These are phyloP conservation scores for Fusarium sp. DNA, from an alignment of 2,329 filamentous ascomycete genomes.

Conservation along the genomic window DNA sequence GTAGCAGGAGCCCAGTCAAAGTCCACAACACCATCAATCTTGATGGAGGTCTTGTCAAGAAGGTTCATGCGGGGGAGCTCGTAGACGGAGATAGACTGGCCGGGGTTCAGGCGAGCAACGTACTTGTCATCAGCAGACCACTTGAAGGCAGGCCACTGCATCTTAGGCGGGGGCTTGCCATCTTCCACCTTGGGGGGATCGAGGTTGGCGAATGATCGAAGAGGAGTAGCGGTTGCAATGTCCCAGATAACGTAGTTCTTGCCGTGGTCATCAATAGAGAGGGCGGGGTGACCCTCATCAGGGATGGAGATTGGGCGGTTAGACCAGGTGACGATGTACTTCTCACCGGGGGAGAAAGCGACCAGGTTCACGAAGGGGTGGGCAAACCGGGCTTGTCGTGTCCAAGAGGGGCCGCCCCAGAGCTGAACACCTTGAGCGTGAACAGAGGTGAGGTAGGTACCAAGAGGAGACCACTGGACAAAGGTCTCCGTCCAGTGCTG, in stretches of 20 bases:
- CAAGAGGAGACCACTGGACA: constrained; percentile 96
- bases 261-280: constrained; percentile 93
- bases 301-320: constrained; percentile 93
- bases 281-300: constrained; percentile 85
- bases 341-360: constrained; percentile 94
- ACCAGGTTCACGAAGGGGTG: constrained; percentile 97
- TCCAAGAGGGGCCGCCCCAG: constrained; percentile 94
- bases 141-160: constrained; percentile 99
- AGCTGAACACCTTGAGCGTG: constrained; percentile 97
- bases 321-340: constrained; percentile 97
- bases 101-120: constrained; percentile 90
- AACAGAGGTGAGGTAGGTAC: constrained; percentile 94
- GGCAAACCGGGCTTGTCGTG: constrained; percentile 90
- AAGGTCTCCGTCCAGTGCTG: constrained; percentile 98
- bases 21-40: constrained; percentile 96
- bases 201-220: constrained; percentile 93
- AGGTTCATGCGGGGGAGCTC: constrained; percentile 91
- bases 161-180: constrained; percentile 82
- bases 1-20: constrained; percentile 97
- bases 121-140: constrained; percentile 99
- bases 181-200: constrained; percentile 76
- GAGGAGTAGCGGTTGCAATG: constrained; percentile 87
- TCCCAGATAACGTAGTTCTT: constrained; percentile 99
- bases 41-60: constrained; percentile 91
- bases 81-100: constrained; percentile 91